Conservation (phyloP, 495 filamentous ascomycete genomes). For the Lasiosphaeriaceae sp. region DNA sequence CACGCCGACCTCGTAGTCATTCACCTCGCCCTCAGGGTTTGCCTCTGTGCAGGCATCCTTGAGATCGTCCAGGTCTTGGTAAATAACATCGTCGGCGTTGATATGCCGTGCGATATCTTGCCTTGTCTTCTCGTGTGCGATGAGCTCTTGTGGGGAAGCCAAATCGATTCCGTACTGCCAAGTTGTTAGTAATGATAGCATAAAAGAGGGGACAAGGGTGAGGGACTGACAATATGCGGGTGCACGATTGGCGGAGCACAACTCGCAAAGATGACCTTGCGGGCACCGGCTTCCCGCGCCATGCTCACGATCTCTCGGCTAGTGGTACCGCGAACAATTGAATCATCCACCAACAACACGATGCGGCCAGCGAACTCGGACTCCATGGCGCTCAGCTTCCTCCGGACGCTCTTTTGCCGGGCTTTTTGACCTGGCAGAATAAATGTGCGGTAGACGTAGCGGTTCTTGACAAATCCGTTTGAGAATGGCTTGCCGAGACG, state of each 20-base stretch:
- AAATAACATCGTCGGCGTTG: conserved; percentile 88
- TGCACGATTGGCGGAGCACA: conserved; percentile 82
- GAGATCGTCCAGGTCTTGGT: conserved; percentile 80
- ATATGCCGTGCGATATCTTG: conserved; percentile 72
- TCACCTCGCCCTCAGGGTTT: conserved; percentile 49
- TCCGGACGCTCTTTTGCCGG: conserved; percentile 72
- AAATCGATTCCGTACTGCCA: conserved; percentile 81
- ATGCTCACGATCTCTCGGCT: conserved; percentile 88
- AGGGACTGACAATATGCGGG: conserved; percentile 41
- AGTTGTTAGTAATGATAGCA: conserved; percentile 1
- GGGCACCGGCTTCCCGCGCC: conserved; percentile 87
- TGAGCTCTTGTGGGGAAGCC: conserved; percentile 74
- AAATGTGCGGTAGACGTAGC: conserved; percentile 94
- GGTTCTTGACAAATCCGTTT: conserved; percentile 78
- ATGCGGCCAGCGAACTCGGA: conserved; percentile 82
- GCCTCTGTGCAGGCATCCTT: conserved; percentile 75
- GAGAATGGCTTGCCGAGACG: conserved; percentile 75
- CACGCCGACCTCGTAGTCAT: conserved; percentile 86
- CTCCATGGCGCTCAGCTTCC: conserved; percentile 80
- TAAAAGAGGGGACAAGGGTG: background rate
- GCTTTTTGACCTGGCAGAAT: conserved; percentile 89
- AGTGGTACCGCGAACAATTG: conserved; percentile 90
- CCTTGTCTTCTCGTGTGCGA: conserved; percentile 73
- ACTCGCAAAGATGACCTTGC: conserved; percentile 84
- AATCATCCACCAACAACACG: conserved; percentile 87